These are phyloP conservation scores for Lophiotrema nucula DNA, from an alignment of 495 filamentous ascomycete genomes.

Conservation along the genomic window DNA sequence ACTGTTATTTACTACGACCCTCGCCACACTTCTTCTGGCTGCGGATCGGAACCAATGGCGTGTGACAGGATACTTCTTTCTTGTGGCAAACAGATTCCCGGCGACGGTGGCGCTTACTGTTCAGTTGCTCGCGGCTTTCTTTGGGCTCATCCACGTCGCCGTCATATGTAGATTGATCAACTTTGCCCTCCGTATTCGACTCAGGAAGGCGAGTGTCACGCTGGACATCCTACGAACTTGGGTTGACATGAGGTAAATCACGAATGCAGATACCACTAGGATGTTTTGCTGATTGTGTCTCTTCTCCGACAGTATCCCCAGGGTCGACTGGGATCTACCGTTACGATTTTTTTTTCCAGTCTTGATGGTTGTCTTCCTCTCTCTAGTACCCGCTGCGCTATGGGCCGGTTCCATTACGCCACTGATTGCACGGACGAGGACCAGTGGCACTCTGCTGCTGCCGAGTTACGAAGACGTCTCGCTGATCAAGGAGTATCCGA, in stretches of 20 bases:
- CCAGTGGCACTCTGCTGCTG: conserved; percentile 16
- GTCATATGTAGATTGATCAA: conserved; percentile 29
- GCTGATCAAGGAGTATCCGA: conserved; percentile 29
- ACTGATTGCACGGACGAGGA: conserved; percentile 11
- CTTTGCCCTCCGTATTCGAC: conserved; percentile 20
- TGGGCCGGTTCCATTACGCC: conserved; percentile 45
- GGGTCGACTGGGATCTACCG: conserved; percentile 30
- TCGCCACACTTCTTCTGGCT: conserved; percentile 9
- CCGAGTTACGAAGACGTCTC: conserved; percentile 39
- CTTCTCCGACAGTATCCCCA: no score
- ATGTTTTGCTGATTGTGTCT: no score
- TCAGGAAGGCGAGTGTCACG: conserved; percentile 17
- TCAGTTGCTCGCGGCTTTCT: conserved; percentile 24
- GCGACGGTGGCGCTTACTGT: conserved; percentile 20
- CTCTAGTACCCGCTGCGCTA: conserved; percentile 36
- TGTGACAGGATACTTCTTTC: conserved; percentile 14
- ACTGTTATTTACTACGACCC: conserved; percentile 14
- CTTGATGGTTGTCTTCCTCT: conserved; percentile 29
- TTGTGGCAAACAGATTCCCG: conserved; percentile 7
- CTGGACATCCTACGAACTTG: conserved; percentile 29
- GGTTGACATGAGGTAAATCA: conserved; percentile 32
- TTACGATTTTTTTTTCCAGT: conserved; percentile 27
- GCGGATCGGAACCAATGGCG: conserved; percentile 18
- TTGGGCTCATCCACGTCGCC: conserved; percentile 28
- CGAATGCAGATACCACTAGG: no score